Evolutionary conservation across 805 yeast species (phyloP).

Genomic region (Aciculoconidium aculeatum): DNA sequence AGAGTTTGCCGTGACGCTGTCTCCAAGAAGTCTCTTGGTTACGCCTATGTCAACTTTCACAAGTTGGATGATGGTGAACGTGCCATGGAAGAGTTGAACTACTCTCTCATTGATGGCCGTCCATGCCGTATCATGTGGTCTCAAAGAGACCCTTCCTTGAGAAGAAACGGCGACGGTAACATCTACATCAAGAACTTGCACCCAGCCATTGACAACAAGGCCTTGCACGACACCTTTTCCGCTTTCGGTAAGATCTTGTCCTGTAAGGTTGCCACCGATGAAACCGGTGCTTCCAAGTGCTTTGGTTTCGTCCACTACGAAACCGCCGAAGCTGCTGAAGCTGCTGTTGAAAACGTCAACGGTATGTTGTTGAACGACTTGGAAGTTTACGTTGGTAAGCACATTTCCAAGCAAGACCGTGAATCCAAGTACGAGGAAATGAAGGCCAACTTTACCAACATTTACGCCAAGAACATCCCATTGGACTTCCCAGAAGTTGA

Average conservation of each 20-base stretch:
- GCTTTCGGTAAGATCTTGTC: conserved; percentile 95
- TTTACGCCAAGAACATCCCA: conserved; percentile 87
- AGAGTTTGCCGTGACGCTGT: conserved; percentile 99
- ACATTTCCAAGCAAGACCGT: conserved; percentile 88
- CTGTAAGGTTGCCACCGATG: conserved; percentile 95
- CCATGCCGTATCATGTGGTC: conserved; percentile 99
- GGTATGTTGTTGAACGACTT: conserved; percentile 97
- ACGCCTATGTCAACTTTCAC: conserved; percentile 96
- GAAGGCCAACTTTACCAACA: conserved; percentile 91
- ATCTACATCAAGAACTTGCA: conserved; percentile 97
- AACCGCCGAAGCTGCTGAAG: conserved; percentile 83
- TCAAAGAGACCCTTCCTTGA: conserved; percentile 94
- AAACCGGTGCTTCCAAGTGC: conserved; percentile 85
- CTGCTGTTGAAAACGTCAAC: conserved; percentile 94
- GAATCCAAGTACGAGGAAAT: conserved; percentile 85
- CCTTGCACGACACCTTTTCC: conserved; percentile 94
- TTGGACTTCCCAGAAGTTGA: conserved; percentile 63
- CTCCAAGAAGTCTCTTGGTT: conserved; percentile 93
- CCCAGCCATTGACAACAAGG: conserved; percentile 97
- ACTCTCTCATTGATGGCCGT: conserved; percentile 86
- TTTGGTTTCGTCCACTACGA: conserved; percentile 98
- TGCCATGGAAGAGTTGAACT: conserved; percentile 94
- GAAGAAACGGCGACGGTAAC: conserved; percentile 95
- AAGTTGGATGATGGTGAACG: conserved; percentile 83
- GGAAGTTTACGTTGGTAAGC: conserved; percentile 94